Conservation (phyloP, 2,329 filamentous ascomycete genomes). For the Fusarium sp. region DNA sequence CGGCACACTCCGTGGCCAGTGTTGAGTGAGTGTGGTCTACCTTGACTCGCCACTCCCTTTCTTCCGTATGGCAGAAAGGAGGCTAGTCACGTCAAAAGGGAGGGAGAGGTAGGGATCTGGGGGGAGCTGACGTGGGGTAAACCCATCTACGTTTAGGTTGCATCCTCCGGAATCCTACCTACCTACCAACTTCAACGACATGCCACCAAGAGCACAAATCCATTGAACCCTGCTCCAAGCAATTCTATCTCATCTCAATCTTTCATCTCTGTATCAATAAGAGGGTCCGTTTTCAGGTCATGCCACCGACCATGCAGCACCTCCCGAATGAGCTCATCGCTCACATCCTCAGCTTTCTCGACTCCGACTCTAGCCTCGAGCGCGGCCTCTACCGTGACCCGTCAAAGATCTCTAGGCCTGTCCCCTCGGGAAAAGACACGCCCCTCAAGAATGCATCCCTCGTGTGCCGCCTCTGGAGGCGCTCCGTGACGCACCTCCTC, state of each 20-base stretch:
- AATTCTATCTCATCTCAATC: background rate
- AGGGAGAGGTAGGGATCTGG: background rate
- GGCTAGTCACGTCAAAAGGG: background rate
- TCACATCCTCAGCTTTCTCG: conserved; percentile 68
- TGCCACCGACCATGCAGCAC: conserved; percentile 40
- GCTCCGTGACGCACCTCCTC: conserved; percentile 64
- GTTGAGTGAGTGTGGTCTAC: background rate
- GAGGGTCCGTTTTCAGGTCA: background rate
- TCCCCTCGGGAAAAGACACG: conserved; percentile 14
- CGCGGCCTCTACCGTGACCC: conserved; percentile 59
- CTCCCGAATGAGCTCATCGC: conserved; percentile 73
- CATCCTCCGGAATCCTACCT: background rate
- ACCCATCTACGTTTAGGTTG: background rate
- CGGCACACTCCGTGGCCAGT: background rate
- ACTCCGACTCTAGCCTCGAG: conserved; percentile 61
- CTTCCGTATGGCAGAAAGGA: background rate
- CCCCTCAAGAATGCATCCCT: conserved; percentile 69
- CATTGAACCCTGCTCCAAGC: background rate
- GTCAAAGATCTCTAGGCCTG: conserved; percentile 55
- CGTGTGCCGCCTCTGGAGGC: conserved; percentile 66
- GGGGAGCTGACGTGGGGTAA: conserved; percentile 3
- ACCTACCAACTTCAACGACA: conserved; percentile 4
- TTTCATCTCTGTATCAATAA: too few relatives aligned
- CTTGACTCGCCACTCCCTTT: background rate
- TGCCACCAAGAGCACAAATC: background rate